Conservation (phyloP, 768 basidiomycete genomes). For the Kondoa malvinella region DNA sequence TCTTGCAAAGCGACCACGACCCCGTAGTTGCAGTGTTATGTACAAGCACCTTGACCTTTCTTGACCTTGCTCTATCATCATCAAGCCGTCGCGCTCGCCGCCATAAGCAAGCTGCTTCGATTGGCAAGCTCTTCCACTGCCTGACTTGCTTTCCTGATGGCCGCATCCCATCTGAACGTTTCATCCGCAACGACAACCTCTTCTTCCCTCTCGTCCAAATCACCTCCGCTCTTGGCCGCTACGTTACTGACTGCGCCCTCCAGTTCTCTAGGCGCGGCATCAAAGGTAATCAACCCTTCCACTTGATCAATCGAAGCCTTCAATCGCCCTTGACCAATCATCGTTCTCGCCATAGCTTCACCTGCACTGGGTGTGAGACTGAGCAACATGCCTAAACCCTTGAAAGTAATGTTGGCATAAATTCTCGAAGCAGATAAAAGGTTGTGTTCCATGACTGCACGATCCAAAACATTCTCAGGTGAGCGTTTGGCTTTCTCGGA, state of each 20-base stretch:
- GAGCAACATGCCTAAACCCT: slow-evolving; percentile 74
- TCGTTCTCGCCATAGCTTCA: slow-evolving; percentile 91
- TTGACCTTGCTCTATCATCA: neutral
- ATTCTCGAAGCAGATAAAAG: slow-evolving; percentile 89
- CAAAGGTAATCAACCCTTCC: slow-evolving; percentile 83
- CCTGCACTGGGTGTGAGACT: slow-evolving; percentile 81
- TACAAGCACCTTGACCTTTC: neutral
- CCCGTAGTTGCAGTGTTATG: too few species aligned
- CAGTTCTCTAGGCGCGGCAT: slow-evolving; percentile 53
- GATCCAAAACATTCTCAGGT: slow-evolving; percentile 85
- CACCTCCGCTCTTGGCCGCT: slow-evolving; percentile 36
- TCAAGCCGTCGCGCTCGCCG: neutral
- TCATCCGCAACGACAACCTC: slow-evolving; percentile 49
- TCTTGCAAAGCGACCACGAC: too few species aligned
- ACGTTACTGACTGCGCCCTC: slow-evolving; percentile 46
- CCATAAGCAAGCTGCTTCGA: neutral
- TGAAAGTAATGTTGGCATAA: slow-evolving; percentile 93
- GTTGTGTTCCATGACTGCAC: slow-evolving; percentile 98
- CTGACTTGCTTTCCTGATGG: slow-evolving; percentile 37
- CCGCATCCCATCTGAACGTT: slow-evolving; percentile 78
- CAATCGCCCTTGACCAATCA: slow-evolving; percentile 94
- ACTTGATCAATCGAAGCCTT: slow-evolving; percentile 92
- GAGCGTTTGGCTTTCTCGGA: slow-evolving; percentile 36
- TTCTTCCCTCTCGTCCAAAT: slow-evolving; percentile 67
- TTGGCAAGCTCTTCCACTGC: slow-evolving; percentile 15